These are phyloP conservation scores for Malassezia globosa DNA, from an alignment of 1,284 basidiomycete species.

Conservation along the genomic window DNA sequence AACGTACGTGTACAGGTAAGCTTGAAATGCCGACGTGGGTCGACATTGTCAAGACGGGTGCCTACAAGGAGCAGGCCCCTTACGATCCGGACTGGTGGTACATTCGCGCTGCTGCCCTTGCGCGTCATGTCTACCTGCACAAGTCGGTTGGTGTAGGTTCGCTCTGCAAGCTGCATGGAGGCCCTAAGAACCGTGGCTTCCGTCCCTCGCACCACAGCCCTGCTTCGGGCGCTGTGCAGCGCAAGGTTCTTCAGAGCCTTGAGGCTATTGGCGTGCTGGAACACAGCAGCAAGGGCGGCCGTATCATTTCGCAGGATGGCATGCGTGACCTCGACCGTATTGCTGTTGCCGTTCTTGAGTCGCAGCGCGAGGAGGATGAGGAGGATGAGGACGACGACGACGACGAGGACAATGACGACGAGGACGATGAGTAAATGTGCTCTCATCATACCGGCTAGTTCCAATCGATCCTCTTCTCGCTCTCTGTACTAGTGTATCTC, in stretches of 20 bases:
- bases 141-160: conserved; percentile 96
- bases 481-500: conserved; percentile 16
- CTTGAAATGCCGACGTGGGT: conserved; percentile 98
- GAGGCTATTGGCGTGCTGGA: conserved; percentile 99
- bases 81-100: conserved; percentile 99
- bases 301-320: conserved; percentile 92
- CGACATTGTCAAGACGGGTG: conserved; percentile 95
- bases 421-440: conserved; percentile 30
- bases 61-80: conserved; percentile 94
- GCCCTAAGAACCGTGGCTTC: conserved; percentile 76
- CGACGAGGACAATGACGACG: conserved; percentile 51
- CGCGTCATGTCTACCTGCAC: conserved; percentile 98
- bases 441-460: background rate
- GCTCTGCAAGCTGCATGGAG: conserved; percentile 91
- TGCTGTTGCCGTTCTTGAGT: conserved; percentile 87
- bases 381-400: conserved; percentile 79
- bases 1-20: conserved; percentile 55
- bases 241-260: conserved; percentile 73
- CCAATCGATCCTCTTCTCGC: background rate
- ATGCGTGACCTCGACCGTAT: conserved; percentile 95
- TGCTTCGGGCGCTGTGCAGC: conserved; percentile 59
- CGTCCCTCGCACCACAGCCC: conserved; percentile 83
- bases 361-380: conserved; percentile 67
- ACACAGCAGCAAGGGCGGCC: conserved; percentile 77
- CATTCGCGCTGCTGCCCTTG: conserved; percentile 88